These are phyloP conservation scores for Erythrophleum ivorense DNA, from an alignment of 331 rosid genomes.

Conservation along the genomic window DNA sequence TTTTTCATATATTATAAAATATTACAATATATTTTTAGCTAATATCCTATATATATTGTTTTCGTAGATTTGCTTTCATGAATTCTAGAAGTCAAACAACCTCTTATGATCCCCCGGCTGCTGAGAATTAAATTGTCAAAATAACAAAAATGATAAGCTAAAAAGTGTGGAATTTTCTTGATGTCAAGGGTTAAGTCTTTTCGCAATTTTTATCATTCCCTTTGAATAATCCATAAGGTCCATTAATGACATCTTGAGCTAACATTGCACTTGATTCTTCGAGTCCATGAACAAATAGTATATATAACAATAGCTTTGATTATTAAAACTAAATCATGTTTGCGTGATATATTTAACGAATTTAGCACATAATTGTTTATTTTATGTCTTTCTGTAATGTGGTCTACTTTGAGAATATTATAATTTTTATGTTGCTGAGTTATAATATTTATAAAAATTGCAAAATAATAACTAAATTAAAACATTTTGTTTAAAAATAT, in stretches of 20 bases:
- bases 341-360: background rate
- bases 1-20: background rate
- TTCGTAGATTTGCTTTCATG: background rate
- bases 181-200: background rate
- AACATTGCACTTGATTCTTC: background rate
- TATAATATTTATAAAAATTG: background rate
- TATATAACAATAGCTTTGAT: background rate
- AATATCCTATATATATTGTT: background rate
- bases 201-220: background rate
- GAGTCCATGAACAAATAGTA: background rate
- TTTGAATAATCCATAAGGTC: background rate
- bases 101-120: background rate
- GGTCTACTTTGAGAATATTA: background rate
- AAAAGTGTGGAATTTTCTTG: background rate
- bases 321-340: background rate
- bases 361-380: background rate
- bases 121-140: background rate
- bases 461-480: background rate
- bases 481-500: background rate
- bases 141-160: background rate
- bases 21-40: background rate
- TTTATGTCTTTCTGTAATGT: background rate
- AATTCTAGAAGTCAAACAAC: background rate
- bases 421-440: background rate
- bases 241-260: background rate